Percentiles rank a stretch among this genome's conserved stretches.
Evolutionary conservation across 805 yeast genomes (phyloP).

Genomic region (Suhomyces kilbournensis): DNA sequence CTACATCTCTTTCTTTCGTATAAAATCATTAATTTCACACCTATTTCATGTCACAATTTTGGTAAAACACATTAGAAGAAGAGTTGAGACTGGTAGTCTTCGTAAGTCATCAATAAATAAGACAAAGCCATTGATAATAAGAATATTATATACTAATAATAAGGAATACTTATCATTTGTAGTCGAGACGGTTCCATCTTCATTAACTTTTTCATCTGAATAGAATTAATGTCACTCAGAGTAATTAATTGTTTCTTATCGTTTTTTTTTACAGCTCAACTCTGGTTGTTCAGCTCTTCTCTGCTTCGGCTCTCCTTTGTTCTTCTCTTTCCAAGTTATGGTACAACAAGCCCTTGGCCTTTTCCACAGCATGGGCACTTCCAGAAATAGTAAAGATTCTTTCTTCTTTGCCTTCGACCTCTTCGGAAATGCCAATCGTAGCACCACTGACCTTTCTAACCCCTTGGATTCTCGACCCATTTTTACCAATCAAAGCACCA

Average conservation of each 20-base stretch:
- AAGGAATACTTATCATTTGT: too few relatives aligned
- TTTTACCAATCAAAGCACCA: conserved; percentile 85
- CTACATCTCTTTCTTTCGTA: too few relatives aligned
- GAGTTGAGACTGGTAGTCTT: neutral
- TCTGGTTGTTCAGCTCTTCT: conserved; percentile 1
- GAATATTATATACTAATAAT: too few relatives aligned
- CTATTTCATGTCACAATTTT: conserved; percentile 4
- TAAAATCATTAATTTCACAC: neutral
- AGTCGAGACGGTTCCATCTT: neutral
- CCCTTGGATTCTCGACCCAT: conserved; percentile 83
- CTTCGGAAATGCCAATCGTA: conserved; percentile 70
- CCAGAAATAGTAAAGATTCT: conserved; percentile 74
- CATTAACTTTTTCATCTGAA: neutral
- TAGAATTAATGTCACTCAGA: neutral
- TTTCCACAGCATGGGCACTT: conserved; percentile 49
- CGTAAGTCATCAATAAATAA: neutral
- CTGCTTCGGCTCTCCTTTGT: conserved; percentile 34
- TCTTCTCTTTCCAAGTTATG: conserved; percentile 59
- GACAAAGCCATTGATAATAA: neutral
- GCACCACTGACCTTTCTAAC: conserved; percentile 78
- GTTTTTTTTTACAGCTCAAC: neutral
- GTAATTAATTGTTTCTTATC: too few relatives aligned
- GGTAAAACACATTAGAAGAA: conserved; percentile 2
- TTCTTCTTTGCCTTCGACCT: conserved; percentile 59
- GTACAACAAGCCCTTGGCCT: conserved; percentile 55